These are phyloP conservation scores for Dothiorella sarmentorum DNA, from an alignment of 2,329 filamentous ascomycete genomes.

Conservation along the genomic window DNA sequence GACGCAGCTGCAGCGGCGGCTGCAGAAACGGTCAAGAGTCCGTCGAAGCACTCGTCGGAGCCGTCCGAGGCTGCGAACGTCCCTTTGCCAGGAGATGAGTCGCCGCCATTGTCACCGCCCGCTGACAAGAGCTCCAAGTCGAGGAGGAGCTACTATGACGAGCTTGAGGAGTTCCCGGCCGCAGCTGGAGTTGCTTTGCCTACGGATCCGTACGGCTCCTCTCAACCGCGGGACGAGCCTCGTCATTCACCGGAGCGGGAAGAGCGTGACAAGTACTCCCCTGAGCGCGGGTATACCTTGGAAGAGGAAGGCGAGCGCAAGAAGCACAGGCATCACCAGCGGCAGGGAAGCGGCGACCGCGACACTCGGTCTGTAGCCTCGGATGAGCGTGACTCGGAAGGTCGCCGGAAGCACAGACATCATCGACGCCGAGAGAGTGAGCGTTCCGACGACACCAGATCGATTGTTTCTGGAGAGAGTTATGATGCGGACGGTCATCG, in stretches of 20 bases:
- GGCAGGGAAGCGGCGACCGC: constrained; percentile 17
- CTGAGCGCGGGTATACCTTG: constrained; percentile 5
- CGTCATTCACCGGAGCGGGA: not conserved
- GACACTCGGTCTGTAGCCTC: constrained; percentile 21
- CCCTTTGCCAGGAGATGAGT: constrained; percentile 16
- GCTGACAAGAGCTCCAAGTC: not conserved
- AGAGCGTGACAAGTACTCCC: not conserved
- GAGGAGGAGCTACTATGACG: constrained; percentile 9
- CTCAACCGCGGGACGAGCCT: not conserved
- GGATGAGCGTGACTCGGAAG: constrained; percentile 19
- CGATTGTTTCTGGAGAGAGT: constrained; percentile 36
- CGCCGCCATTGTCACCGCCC: not conserved
- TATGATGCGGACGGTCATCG: constrained; percentile 36
- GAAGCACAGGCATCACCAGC: constrained; percentile 1
- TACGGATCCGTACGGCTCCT: not conserved
- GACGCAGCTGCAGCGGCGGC: not conserved
- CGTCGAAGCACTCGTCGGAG: not conserved
- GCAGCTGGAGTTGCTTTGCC: not conserved
- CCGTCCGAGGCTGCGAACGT: constrained; percentile 5
- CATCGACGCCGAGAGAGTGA: constrained; percentile 37
- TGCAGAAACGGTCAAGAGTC: not conserved
- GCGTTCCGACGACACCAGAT: constrained; percentile 37
- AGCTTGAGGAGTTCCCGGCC: constrained; percentile 6
- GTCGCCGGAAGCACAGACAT: constrained; percentile 26
- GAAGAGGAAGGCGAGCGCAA: constrained; percentile 11